Conservation (phyloP, 2,329 filamentous ascomycete species). For the Fusarium hainanense region DNA sequence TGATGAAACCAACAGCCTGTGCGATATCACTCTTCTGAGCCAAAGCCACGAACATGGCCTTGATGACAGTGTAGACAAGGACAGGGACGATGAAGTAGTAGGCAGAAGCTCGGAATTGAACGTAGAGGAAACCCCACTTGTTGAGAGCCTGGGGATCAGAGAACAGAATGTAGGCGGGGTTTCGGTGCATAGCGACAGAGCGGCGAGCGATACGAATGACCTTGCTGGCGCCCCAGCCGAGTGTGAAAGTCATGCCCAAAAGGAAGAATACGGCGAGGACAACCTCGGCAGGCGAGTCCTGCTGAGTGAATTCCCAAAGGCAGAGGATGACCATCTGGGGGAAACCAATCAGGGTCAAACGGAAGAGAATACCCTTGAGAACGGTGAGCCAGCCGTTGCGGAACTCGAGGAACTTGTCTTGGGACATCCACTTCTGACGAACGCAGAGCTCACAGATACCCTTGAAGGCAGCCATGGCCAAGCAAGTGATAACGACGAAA, state of each 20-base stretch:
- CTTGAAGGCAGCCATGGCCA: slow-evolving; percentile 83
- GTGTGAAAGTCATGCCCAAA: slow-evolving; percentile 79
- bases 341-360: slow-evolving; percentile 88
- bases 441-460: slow-evolving; percentile 79
- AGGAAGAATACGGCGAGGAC: slow-evolving; percentile 91
- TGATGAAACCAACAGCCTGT: slow-evolving; percentile 83
- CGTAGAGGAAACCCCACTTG: slow-evolving; percentile 98
- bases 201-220: slow-evolving; percentile 89
- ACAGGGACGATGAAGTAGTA: slow-evolving; percentile 94
- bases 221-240: slow-evolving; percentile 89
- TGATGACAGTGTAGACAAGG: slow-evolving; percentile 82
- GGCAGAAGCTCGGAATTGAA: slow-evolving; percentile 93
- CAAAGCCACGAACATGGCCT: slow-evolving; percentile 89
- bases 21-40: slow-evolving; percentile 76
- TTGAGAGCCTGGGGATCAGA: slow-evolving; percentile 94
- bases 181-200: slow-evolving; percentile 91
- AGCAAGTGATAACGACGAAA: slow-evolving; percentile 79
- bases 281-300: slow-evolving; percentile 86
- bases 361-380: slow-evolving; percentile 92
- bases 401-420: slow-evolving; percentile 91
- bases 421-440: slow-evolving; percentile 81
- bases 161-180: slow-evolving; percentile 96
- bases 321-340: slow-evolving; percentile 91
- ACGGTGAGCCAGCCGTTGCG: slow-evolving; percentile 93
- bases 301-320: slow-evolving; percentile 90